Percentiles rank a stretch among this genome's conserved stretches.
Evolutionary conservation across 306 rosid genomes (phyloP).

Genomic region (Quercus cerris): DNA sequence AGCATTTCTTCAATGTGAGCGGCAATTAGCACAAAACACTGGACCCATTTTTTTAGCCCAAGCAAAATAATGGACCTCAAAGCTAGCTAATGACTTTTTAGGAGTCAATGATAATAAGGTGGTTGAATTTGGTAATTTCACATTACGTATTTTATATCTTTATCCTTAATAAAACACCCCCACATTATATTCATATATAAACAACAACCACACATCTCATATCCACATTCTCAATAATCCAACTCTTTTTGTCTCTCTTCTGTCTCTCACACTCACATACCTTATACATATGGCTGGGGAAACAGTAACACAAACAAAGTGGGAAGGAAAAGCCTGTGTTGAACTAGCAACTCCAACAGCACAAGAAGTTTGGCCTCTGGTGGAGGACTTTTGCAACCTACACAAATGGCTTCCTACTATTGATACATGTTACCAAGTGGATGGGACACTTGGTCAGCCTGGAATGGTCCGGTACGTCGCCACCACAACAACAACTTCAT

Average conservation of each 20-base stretch:
- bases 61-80: too few species aligned
- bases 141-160: too few species aligned
- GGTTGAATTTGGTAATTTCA: too few species aligned
- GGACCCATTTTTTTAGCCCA: neutral
- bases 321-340: slow-evolving; percentile 31
- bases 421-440: slow-evolving; percentile 39
- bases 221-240: neutral
- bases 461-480: slow-evolving; percentile 52
- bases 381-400: slow-evolving; percentile 57
- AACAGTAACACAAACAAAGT: slow-evolving; percentile 3
- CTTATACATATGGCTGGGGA: slow-evolving; percentile 8
- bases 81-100: neutral
- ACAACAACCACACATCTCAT: neutral
- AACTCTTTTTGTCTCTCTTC: too few species aligned
- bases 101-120: neutral
- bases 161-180: neutral
- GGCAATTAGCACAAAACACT: neutral
- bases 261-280: neutral
- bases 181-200: neutral
- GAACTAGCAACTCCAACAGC: slow-evolving; percentile 4
- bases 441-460: slow-evolving; percentile 40
- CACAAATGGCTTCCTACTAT: slow-evolving; percentile 32
- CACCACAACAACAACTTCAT: neutral
- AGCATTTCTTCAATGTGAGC: too few species aligned
- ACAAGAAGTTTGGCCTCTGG: slow-evolving; percentile 29